Evolutionary conservation across 805 yeast species (phyloP), one percentile per base, ranked within the genome.

Genomic region (Dipodascus geniculatus): DNA sequence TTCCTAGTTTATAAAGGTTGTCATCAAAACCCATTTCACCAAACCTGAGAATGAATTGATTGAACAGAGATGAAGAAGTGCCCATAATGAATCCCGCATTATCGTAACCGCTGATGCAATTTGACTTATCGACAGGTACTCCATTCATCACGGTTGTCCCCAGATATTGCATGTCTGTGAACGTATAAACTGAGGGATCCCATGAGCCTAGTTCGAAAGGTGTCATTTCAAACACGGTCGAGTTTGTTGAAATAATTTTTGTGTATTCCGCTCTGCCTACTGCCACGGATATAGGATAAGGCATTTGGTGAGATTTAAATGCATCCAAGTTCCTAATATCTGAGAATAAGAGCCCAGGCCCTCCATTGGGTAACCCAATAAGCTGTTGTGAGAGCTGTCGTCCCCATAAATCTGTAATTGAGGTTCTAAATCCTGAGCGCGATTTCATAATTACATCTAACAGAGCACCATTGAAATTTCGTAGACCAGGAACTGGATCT

Each of bases 141-240:
- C 96, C 96, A 55, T 78, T 74, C 22, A 73, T 62, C 31, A 83
- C 74, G 20, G 74, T 66, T 0, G 95, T 75, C 9, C 96, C 96
- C 50, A 86, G 65, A 64, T 83, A 87, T 65, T 79, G 74, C 35
- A 80, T 66, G 54, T 83, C 81, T 14, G 81, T 71, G 66, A 88
- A 87, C 2, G 84, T 71, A 54, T 75, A 71, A 51, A 86, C 67
- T 0, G 85, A 72, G 14, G 87, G 85, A 64, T 89, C 96, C 91
- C 91, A 88, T 2, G 91, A 81, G n/a, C 96, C 96, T 60, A 88
- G 68, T 65, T 83, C 85, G 60, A 71, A 82, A 11, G 93, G 89
- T 52, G 64, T 67, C 54, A 71, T 54, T 56, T 71, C 75, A 51
- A 64, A 63, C 23, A 66, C 75, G 0, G 96, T 84, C 3, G 93